phyloP scores from a whole-genome alignment of 129 eudicot species.

The Chrysanthemum seticuspe region DNA sequence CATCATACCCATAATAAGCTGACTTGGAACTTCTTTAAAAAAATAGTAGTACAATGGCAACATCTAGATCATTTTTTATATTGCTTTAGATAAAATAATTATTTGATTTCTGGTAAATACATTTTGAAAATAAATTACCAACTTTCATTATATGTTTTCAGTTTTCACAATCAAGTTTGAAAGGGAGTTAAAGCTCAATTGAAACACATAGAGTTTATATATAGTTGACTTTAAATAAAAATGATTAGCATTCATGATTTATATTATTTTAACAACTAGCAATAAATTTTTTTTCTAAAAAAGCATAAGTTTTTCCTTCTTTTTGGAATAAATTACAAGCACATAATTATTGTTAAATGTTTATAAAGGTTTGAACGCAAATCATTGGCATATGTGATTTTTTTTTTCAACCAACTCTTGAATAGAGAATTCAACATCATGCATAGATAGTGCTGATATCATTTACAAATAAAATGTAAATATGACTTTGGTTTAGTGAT shows the following conservation, averaged over 20 bases:
- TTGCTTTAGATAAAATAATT: too few relatives aligned
- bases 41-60: neutral
- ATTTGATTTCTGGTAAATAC: too few relatives aligned
- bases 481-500: too few relatives aligned
- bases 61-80: neutral
- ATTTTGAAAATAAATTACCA: neutral
- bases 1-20: slow-evolving; percentile 8
- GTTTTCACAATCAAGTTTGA: neutral
- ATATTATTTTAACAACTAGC: neutral
- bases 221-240: slow-evolving; percentile 14
- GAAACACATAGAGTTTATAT: neutral
- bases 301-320: too few relatives aligned
- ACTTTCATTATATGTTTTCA: neutral
- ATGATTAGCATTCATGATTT: slow-evolving; percentile 9
- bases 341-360: too few relatives aligned
- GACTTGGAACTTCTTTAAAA: slow-evolving; percentile 18
- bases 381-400: too few relatives aligned
- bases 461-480: too few relatives aligned
- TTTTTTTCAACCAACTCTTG: too few relatives aligned
- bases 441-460: too few relatives aligned
- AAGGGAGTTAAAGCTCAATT: neutral
- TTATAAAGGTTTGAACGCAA: too few relatives aligned
- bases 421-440: too few relatives aligned
- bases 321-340: too few relatives aligned
- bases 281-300: neutral